Evolutionary conservation across 352 stramenopile species (phyloP), one percentile per base, ranked within the genome.

Genomic region (Phytopythium mirpurense): DNA sequence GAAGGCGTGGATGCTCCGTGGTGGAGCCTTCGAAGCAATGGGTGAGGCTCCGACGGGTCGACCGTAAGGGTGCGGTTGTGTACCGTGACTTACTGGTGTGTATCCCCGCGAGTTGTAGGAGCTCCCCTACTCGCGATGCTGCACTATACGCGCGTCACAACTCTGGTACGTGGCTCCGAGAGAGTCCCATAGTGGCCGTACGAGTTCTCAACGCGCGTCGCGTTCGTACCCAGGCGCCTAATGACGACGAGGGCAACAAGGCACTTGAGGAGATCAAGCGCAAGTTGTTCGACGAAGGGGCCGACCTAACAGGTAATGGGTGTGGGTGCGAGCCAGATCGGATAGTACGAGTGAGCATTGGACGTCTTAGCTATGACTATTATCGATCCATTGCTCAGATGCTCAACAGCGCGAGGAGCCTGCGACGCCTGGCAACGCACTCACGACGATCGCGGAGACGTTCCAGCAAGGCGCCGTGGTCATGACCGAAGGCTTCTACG

Each of bases 81-180:
- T 32, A 5, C 29, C 6, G 7, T 16, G 32, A 36, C 32, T 16
- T 37, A 14, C 11, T 44, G 12, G 34, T 18, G 29, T 21, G 18
- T 32, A 5, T 37, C 11, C 5, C 21, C 5, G 11, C 26, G 12
- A n/a, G 12, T 37, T 19, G 18, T 43, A 74, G 66, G 62, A 15
- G 67, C 72, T n/a, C 60, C 74, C 15, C 46, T 90, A 29, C 60
- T 90, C 16, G 80, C 80, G 1, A 78, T 85, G 73, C 47, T 90
- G n/a, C 80, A 90, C 38, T 90, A 70, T 54, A 86, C 68, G 35
- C 68, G 77, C 23, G 72, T 85, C 14, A 68, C 62, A 1, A 65
- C 41, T 18, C 46, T 78, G 59, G 78, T 87, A 55, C 31, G 62
- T 59, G 48, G 14, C 3, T 24, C 2, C n/a, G 7, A 18, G 32